phyloP scores from a whole-genome alignment of 352 stramenopile genomes.

The Phytophthora colocasiae region DNA sequence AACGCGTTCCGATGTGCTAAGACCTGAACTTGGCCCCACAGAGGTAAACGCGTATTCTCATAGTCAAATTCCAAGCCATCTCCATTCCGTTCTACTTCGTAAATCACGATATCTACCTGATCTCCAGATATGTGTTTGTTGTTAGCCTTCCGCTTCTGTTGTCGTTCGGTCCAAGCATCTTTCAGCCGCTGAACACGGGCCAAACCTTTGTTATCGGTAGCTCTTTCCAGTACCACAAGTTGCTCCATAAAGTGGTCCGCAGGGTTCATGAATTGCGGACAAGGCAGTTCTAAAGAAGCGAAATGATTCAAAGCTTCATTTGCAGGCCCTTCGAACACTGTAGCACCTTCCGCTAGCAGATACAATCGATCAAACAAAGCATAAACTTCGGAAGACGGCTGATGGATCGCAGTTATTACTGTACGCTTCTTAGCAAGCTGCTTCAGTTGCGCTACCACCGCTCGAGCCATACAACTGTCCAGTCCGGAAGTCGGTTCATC shows the following conservation, averaged over 20 bases:
- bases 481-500: constrained; percentile 79
- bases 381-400: constrained; percentile 69
- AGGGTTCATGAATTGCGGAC: constrained; percentile 54
- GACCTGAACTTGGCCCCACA: constrained; percentile 42
- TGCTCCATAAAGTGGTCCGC: constrained; percentile 60
- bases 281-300: constrained; percentile 34
- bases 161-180: constrained; percentile 28
- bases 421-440: constrained; percentile 78
- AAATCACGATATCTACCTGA: constrained; percentile 30
- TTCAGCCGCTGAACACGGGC: constrained; percentile 40
- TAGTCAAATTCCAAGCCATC: constrained; percentile 7
- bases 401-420: constrained; percentile 85
- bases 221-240: constrained; percentile 48
- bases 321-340: constrained; percentile 45
- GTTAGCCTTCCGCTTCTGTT: constrained; percentile 9
- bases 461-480: constrained; percentile 55
- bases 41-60: constrained; percentile 16
- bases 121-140: constrained; percentile 11
- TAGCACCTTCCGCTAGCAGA: constrained; percentile 42
- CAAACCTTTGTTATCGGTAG: constrained; percentile 38
- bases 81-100: constrained; percentile 28
- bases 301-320: constrained; percentile 43
- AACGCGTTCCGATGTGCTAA: constrained; percentile 45
- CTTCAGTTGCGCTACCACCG: constrained; percentile 50
- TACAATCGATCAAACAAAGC: constrained; percentile 49